Conservation (phyloP, 139 green algal genomes). For the Edaphochlamys debaryana region DNA sequence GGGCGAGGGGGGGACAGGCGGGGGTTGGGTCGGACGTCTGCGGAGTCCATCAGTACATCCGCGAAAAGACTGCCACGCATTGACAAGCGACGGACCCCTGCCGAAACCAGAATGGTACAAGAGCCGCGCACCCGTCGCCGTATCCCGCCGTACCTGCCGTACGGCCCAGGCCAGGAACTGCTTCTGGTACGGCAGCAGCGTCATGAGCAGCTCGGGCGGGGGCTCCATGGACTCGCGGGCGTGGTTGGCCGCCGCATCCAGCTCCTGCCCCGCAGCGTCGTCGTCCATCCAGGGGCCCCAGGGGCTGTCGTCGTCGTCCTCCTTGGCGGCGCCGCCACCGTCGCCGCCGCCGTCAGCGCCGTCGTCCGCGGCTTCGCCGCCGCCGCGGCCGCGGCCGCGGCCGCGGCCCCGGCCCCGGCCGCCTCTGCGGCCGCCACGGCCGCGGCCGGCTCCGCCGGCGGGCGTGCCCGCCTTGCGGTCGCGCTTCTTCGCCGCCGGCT, state of each 20-base stretch:
- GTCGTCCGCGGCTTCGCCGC: not conserved
- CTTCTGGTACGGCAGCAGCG: constrained; percentile 94
- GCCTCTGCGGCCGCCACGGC: not conserved
- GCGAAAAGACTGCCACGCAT: too few species aligned
- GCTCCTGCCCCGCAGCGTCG: not conserved
- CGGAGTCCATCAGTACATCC: too few species aligned
- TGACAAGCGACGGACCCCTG: too few species aligned
- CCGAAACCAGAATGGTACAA: too few species aligned
- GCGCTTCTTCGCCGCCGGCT: not conserved
- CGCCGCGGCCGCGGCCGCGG: not conserved
- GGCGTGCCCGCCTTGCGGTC: not conserved
- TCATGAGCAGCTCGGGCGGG: constrained; percentile 80
- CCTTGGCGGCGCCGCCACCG: not conserved
- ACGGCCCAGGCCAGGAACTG: constrained; percentile 88
- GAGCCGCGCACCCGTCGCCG: too few species aligned
- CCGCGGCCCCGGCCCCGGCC: not conserved
- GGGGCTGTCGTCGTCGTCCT: constrained; percentile 12
- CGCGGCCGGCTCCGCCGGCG: not conserved
- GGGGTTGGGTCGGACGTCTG: too few species aligned
- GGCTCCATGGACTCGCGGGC: constrained; percentile 62
- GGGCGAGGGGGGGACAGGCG: too few species aligned
- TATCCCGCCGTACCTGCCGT: constrained; percentile 64
- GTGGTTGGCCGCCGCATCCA: constrained; percentile 35
- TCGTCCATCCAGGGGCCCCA: constrained; percentile 54
- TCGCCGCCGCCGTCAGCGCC: not conserved